Conservation (phyloP, 2,329 filamentous ascomycete species). For the Fusarium sp. region DNA sequence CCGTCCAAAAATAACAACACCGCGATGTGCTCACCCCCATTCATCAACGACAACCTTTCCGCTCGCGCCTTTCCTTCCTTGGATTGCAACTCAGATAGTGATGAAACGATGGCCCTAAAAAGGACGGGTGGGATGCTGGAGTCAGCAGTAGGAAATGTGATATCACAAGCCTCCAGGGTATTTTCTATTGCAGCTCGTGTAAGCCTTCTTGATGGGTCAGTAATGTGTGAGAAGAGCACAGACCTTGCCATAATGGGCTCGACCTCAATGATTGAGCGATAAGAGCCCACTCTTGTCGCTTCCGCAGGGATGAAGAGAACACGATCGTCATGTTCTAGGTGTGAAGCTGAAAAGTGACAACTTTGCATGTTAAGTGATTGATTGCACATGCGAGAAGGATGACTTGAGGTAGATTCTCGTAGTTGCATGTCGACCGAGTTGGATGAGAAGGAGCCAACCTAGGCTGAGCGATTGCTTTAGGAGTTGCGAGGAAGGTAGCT, state of each 20-base stretch:
- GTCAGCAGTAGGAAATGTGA: slow-evolving; percentile 55
- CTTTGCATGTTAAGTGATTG: not conserved
- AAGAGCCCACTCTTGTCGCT: slow-evolving; percentile 54
- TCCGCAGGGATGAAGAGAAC: slow-evolving; percentile 57
- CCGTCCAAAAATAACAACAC: slow-evolving; percentile 60
- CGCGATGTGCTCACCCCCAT: slow-evolving; percentile 56
- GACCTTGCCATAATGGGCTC: slow-evolving; percentile 50
- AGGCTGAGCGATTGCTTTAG: not conserved
- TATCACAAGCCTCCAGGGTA: slow-evolving; percentile 59
- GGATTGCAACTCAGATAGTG: slow-evolving; percentile 53
- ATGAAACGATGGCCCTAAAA: slow-evolving; percentile 58
- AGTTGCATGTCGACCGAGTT: not conserved
- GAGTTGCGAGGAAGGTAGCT: not conserved
- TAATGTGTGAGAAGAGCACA: slow-evolving; percentile 16
- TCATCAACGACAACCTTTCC: slow-evolving; percentile 57
- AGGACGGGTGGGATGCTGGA: slow-evolving; percentile 8
- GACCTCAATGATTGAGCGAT: slow-evolving; percentile 39
- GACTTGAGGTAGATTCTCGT: not conserved
- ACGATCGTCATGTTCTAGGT: slow-evolving; percentile 38
- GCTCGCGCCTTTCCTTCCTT: slow-evolving; percentile 51
- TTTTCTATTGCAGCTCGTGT: slow-evolving; percentile 53
- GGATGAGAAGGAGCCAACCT: not conserved
- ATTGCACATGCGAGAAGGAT: not conserved
- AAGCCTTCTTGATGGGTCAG: not conserved
- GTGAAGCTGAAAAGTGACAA: not conserved